Percentiles rank a stretch among this genome's conserved stretches.
phyloP scores from a whole-genome alignment of 495 filamentous ascomycete species.

The Xylaria nigripes region DNA sequence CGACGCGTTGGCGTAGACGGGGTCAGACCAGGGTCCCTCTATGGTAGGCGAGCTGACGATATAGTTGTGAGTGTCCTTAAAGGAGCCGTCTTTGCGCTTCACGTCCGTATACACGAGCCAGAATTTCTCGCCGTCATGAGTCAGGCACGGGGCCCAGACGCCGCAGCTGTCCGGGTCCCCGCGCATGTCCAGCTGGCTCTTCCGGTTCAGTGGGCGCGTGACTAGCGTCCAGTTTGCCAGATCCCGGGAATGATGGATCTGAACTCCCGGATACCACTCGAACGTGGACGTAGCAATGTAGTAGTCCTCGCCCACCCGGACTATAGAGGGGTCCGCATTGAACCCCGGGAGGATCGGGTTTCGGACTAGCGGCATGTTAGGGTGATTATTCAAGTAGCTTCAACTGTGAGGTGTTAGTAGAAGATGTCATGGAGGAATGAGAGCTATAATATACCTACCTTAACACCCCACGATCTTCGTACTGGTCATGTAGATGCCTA shows the following conservation, averaged over 20 bases:
- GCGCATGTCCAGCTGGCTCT: conserved; percentile 55
- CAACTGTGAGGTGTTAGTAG: neutral
- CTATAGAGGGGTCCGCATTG: conserved; percentile 54
- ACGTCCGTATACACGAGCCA: conserved; percentile 51
- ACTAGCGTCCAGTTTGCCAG: conserved; percentile 53
- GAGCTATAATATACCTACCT: too few relatives aligned
- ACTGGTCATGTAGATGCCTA: too few relatives aligned
- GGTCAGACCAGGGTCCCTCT: conserved; percentile 49
- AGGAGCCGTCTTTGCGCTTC: conserved; percentile 48
- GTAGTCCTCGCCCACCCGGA: conserved; percentile 49
- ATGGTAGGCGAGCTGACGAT: conserved; percentile 40
- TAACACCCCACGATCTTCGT: too few relatives aligned
- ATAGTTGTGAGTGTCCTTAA: conserved; percentile 50
- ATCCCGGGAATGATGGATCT: conserved; percentile 51
- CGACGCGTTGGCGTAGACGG: conserved; percentile 44
- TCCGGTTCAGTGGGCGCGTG: conserved; percentile 50
- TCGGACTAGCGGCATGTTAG: conserved; percentile 35
- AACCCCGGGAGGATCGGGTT: conserved; percentile 59
- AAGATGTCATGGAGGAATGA: neutral
- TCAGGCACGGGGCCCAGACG: conserved; percentile 55
- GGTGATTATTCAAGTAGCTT: neutral
- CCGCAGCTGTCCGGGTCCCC: conserved; percentile 50
- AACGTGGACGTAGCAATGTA: conserved; percentile 58
- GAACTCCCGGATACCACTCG: conserved; percentile 53
- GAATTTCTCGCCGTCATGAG: conserved; percentile 50